A percentile compares a stretch with the other conserved stretches of the same genome.
phyloP scores from a whole-genome alignment of 2,329 filamentous ascomycete genomes.

The Elsinoe batatas region DNA sequence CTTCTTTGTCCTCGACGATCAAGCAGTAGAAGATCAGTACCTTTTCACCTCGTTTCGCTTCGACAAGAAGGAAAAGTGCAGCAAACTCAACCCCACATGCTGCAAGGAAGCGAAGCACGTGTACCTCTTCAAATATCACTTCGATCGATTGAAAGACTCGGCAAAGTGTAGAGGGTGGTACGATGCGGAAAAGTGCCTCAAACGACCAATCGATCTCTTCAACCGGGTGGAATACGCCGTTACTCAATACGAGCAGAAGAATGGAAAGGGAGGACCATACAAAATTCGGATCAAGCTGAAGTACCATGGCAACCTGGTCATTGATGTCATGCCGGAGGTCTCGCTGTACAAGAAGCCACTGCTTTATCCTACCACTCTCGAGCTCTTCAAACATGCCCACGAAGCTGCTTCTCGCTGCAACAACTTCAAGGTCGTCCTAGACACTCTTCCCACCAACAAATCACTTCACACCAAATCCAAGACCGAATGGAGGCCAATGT shows the following conservation, averaged over 20 bases:
- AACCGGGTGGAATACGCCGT: constrained; percentile 26
- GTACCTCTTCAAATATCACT: constrained; percentile 70
- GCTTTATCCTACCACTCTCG: constrained; percentile 49
- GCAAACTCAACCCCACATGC: constrained; percentile 37
- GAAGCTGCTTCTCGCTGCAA: constrained; percentile 20
- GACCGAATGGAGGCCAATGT: constrained; percentile 64
- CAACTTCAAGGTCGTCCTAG: constrained; percentile 38
- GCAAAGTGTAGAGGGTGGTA: constrained; percentile 42
- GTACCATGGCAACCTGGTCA: constrained; percentile 31
- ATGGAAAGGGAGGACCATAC: constrained; percentile 19
- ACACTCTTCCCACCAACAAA: constrained; percentile 41
- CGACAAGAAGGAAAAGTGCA: constrained; percentile 41
- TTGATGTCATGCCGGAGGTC: constrained; percentile 31
- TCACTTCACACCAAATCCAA: constrained; percentile 74
- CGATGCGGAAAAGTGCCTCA: constrained; percentile 25
- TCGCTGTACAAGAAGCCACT: constrained; percentile 33
- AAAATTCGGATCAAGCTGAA: constrained; percentile 49
- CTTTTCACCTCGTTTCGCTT: constrained; percentile 65
- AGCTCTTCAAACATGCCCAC: constrained; percentile 27
- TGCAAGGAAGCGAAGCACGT: constrained; percentile 45
- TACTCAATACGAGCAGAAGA: constrained; percentile 24
- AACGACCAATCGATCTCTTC: constrained; percentile 26
- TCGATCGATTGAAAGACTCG: constrained; percentile 61
- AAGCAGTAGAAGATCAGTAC: constrained; percentile 20
- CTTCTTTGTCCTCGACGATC: constrained; percentile 14